Evolutionary conservation across 2,329 filamentous ascomycete genomes (phyloP), one percentile per base, ranked within the genome.

Genomic region (Xylaria sp.): DNA sequence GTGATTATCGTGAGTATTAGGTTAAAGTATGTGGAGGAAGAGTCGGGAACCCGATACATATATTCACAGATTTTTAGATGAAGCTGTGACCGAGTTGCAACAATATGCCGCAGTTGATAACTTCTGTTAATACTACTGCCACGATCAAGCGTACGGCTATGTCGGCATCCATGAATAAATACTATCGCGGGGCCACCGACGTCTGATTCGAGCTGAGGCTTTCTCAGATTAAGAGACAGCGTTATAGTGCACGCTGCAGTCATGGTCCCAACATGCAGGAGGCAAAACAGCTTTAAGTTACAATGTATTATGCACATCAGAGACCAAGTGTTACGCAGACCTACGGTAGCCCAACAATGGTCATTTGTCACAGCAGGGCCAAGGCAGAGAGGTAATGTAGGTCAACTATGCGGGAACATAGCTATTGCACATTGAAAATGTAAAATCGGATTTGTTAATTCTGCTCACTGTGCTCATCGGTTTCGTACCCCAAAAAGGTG

Each of bases 281-380:
- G 37, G 37, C 41, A n/a, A 62, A 41, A 68, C 52, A 57, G 32
- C 54, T 32, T 46, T 55, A 8, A 32, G 58, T 69, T 23, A 41
- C 66, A 59, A 58, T 52, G 13, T 50, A 15, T 50, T 39, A 37
- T 61, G 58, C 48, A 57, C 55, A 69, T 63, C 48, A 68, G 41
- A 63, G 58, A 64, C 44, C 59, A 25, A 34, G 28, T 56, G 37
- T 58, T 55, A 54, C 34, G 25, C 34, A 51, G 25, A 20, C n/a
- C 13, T 25, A 4, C 37, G 1, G 13, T 18, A 23, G n/a, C 10
- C 39, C 10, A 25, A 34, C 23, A 23, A n/a, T 41, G 58, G 18
- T 34, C 37, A 51, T 57, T 67, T 56, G 50, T 61, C 48, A 65
- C 55, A 50, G n/a, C 25, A 58, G 50, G 56, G 44, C 20, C 50